These are phyloP conservation scores for Artemisia annua DNA, from an alignment of 129 eudicot genomes.

Conservation along the genomic window DNA sequence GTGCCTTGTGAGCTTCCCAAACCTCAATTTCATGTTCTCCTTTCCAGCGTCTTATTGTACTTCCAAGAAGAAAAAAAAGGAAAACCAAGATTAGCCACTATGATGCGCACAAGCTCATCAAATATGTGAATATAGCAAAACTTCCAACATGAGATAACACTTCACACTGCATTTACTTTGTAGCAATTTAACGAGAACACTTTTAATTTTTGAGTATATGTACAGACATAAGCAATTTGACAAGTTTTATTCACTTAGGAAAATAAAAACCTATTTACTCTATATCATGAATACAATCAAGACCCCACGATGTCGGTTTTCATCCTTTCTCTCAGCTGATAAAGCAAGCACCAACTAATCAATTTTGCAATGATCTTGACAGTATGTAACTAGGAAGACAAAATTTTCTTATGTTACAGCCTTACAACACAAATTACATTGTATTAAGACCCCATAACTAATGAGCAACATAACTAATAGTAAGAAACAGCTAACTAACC, in stretches of 20 bases:
- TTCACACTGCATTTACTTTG: background rate
- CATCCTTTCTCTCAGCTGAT: too few relatives aligned
- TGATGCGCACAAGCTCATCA: background rate
- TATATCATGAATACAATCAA: background rate
- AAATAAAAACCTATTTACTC: background rate
- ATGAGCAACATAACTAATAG: background rate
- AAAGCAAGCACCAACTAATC: too few relatives aligned
- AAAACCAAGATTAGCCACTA: conserved; percentile 7
- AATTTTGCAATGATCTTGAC: too few relatives aligned
- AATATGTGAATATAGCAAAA: conserved; percentile 11
- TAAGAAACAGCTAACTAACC: conserved; percentile 46
- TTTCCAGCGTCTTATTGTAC: conserved; percentile 92
- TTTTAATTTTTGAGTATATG: background rate
- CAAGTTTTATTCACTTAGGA: background rate
- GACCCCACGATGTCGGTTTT: background rate
- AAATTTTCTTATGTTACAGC: too few relatives aligned
- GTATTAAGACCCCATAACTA: too few relatives aligned
- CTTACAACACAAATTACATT: too few relatives aligned
- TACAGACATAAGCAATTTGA: conserved; percentile 10
- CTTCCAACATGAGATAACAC: conserved; percentile 8
- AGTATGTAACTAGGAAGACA: too few relatives aligned
- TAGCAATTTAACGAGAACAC: background rate
- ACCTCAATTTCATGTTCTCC: conserved; percentile 68
- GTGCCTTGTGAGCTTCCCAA: conserved; percentile 76
- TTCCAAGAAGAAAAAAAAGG: conserved; percentile 28